phyloP scores from a whole-genome alignment of 176 grass and related monocot genomes.

The Eleusine coracana region DNA sequence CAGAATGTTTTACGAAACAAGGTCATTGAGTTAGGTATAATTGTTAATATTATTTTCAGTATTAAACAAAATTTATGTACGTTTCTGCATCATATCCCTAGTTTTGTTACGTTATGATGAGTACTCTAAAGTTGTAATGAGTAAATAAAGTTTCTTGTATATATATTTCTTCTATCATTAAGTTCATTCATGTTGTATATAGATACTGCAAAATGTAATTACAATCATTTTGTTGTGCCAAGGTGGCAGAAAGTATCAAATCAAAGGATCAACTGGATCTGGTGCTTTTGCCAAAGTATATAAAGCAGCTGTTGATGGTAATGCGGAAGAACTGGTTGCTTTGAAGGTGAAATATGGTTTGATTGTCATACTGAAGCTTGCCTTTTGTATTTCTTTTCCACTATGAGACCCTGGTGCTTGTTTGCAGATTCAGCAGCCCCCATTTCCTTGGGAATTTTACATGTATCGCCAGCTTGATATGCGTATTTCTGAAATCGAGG shows the following conservation, averaged over 20 bases:
- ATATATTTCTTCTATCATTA: conserved; percentile 14
- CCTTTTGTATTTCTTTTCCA: conserved; percentile 3
- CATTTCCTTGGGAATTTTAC: conserved; percentile 93
- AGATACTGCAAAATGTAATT: conserved; percentile 34
- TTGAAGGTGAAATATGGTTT: conserved; percentile 70
- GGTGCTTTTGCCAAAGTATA: conserved; percentile 89
- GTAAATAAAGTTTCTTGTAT: neutral
- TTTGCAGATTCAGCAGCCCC: conserved; percentile 81
- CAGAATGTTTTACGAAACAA: conserved; percentile 75
- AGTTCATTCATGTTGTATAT: neutral
- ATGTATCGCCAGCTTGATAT: conserved; percentile 95
- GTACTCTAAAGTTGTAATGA: conserved; percentile 17
- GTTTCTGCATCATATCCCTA: conserved; percentile 7
- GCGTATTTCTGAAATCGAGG: conserved; percentile 72
- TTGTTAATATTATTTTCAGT: conserved; percentile 30
- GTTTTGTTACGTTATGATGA: conserved; percentile 7
- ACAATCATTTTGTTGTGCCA: conserved; percentile 40
- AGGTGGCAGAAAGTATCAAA: conserved; percentile 84
- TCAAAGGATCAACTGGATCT: conserved; percentile 80
- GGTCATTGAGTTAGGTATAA: conserved; percentile 77
- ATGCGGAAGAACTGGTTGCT: conserved; percentile 71
- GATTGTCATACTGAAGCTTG: conserved; percentile 30
- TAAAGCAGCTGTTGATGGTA: conserved; percentile 75
- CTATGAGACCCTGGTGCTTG: conserved; percentile 19
- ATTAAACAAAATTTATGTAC: conserved; percentile 14